Evolutionary conservation across 495 filamentous ascomycete genomes (phyloP).

Genomic region (Pseudomonodictys pantanalensis): DNA sequence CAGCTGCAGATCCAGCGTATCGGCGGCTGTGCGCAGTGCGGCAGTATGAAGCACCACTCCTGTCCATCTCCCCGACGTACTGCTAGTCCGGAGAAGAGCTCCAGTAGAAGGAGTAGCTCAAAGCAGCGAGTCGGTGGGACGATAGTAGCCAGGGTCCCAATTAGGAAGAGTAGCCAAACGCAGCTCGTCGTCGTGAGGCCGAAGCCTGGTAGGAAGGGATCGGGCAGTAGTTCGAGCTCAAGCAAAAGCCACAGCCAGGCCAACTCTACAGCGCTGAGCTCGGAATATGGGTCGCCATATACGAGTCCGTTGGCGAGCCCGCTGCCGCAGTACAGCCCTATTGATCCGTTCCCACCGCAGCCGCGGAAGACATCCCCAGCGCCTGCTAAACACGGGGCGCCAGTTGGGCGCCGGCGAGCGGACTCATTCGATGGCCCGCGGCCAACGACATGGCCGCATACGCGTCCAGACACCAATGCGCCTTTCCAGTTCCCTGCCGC

Average conservation of each 20-base stretch:
- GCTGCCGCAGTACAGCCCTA: conserved; percentile 13
- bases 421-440: conserved; percentile 16
- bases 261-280: conserved; percentile 17
- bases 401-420: conserved; percentile 2
- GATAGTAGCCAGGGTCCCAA: conserved; percentile 18
- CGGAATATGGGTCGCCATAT: conserved; percentile 13
- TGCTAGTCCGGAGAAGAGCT: conserved; percentile 11
- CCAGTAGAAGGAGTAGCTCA: conserved; percentile 12
- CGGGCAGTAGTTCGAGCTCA: conserved; percentile 18
- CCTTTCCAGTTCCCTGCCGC: neutral
- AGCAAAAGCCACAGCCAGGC: too few relatives aligned
- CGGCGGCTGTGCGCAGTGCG: conserved; percentile 17
- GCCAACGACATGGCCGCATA: conserved; percentile 27
- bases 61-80: neutral
- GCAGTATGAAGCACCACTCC: conserved; percentile 17
- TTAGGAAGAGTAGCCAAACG: conserved; percentile 24
- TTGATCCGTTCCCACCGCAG: conserved; percentile 20
- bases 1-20: conserved; percentile 16
- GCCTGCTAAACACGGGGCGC: neutral
- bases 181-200: conserved; percentile 31
- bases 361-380: neutral
- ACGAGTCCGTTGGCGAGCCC: conserved; percentile 23
- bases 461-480: neutral
- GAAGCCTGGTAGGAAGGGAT: conserved; percentile 18
- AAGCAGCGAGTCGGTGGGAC: conserved; percentile 7